Percentiles rank a stretch among this genome's conserved stretches.
These are phyloP conservation scores for Magnaporthales sp. DNA, from an alignment of 2,329 filamentous ascomycete genomes.

Conservation along the genomic window DNA sequence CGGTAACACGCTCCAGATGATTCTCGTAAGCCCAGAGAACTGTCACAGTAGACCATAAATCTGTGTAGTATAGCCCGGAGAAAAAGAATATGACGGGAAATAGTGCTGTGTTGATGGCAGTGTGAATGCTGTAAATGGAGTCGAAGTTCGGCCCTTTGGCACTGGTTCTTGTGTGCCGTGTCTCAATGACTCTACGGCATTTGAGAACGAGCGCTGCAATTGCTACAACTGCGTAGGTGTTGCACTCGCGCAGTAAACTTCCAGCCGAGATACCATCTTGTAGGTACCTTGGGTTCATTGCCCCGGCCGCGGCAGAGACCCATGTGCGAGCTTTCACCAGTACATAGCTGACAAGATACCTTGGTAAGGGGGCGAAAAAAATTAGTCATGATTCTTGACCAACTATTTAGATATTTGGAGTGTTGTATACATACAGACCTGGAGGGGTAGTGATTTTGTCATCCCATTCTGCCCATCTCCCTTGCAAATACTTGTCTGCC, in stretches of 20 bases:
- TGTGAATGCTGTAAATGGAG: slow-evolving; percentile 42
- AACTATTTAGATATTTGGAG: not conserved
- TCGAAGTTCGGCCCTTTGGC: slow-evolving; percentile 14
- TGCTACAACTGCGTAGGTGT: slow-evolving; percentile 32
- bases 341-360: slow-evolving; percentile 10
- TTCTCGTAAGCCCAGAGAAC: slow-evolving; percentile 63
- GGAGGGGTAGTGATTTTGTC: slow-evolving; percentile 96
- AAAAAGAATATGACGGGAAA: slow-evolving; percentile 96
- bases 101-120: slow-evolving; percentile 68
- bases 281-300: not conserved
- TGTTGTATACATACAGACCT: slow-evolving; percentile 52
- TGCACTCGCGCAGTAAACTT: slow-evolving; percentile 35
- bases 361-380: slow-evolving; percentile 9
- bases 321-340: not conserved
- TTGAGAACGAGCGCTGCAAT: slow-evolving; percentile 37
- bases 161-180: slow-evolving; percentile 11
- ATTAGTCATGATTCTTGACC: too few species aligned
- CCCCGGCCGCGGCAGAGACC: not conserved
- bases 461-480: slow-evolving; percentile 74
- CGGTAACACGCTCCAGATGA: slow-evolving; percentile 36
- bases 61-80: slow-evolving; percentile 89
- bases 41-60: slow-evolving; percentile 70
- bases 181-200: slow-evolving; percentile 44
- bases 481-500: slow-evolving; percentile 76
- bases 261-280: not conserved